Evolutionary conservation across 2,329 filamentous ascomycete genomes (phyloP), one percentile per base, ranked within the genome.

Genomic region (Colletotrichum orchidophilum): DNA sequence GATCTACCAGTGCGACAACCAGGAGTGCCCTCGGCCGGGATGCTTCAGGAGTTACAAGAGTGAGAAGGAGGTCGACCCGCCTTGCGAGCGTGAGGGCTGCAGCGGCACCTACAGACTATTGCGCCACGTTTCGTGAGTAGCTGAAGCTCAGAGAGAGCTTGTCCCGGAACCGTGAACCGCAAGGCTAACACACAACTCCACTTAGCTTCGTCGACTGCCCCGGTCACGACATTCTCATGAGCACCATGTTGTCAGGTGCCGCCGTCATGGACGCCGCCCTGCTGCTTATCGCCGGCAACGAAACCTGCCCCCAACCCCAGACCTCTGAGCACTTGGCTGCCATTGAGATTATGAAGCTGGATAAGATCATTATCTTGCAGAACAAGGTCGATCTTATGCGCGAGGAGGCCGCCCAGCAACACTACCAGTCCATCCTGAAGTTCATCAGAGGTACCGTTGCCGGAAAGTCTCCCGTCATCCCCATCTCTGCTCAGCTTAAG

Each of bases 171-270:
- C 39, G 11, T 58, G 55, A 53, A 49, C 11, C 46, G 55, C 58
- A 63, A 18, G 13, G 74, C 78, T 81, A 68, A 46, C 21, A 46
- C 18, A 82, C 58, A 35, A 71, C 42, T 29, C 33, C 50, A 21
- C 77, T 63, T 75, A 96, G 94, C 18, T 99, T 98, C 82, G 96
- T 98, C 76, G 96, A 98, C 84, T 98, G 96, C 88, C 96, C 96
- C 68, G 96, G 96, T 84, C 96, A 99, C 94, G 96, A 99, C 86
- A 99, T 99, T 95, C 95, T 99, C 83, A 99, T 99, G 96, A 98
- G 96, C 85, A 99, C 96, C 78, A 99, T 99, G 96, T 92, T 99
- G 88, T 99, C 96, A 80, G 96, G 96, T 80, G 96, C 96, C 78
- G 96, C 96, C 75, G 96, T 99, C 89, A 99, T 99, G 96, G 96